phyloP scores from a whole-genome alignment of 768 basidiomycete genomes.

The Phlegmacium glaucopus region DNA sequence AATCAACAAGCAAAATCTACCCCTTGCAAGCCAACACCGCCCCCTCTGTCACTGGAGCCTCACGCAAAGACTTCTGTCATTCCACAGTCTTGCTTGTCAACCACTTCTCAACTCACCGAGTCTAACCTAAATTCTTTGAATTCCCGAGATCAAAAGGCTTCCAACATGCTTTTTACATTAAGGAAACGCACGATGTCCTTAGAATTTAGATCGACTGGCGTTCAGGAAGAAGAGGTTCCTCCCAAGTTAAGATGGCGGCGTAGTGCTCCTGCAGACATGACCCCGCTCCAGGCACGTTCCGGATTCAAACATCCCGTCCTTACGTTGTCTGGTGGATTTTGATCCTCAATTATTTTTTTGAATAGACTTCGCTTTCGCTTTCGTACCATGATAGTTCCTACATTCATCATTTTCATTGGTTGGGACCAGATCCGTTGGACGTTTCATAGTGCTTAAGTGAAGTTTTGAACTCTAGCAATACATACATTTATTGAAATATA shows the following conservation, averaged over 20 bases:
- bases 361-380: not conserved
- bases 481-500: conserved; percentile 7
- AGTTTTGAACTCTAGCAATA: not conserved
- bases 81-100: conserved; percentile 35
- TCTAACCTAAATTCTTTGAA: conserved; percentile 48
- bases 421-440: conserved; percentile 11
- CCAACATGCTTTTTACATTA: conserved; percentile 65
- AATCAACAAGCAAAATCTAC: conserved; percentile 25
- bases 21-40: conserved; percentile 33
- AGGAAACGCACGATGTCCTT: conserved; percentile 49
- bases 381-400: not conserved
- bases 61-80: conserved; percentile 48
- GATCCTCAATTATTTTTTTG: conserved; percentile 9
- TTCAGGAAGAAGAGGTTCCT: conserved; percentile 9
- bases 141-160: conserved; percentile 53
- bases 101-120: conserved; percentile 47
- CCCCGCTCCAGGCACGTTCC: conserved; percentile 39
- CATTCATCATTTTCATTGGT: conserved; percentile 7
- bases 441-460: not conserved
- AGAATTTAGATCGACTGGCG: conserved; percentile 21
- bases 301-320: conserved; percentile 63
- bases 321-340: conserved; percentile 58
- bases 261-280: conserved; percentile 64
- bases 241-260: conserved; percentile 40
- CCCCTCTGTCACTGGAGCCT: conserved; percentile 33